phyloP scores from a whole-genome alignment of 1,139 yeast genomes.

The Sugiyamaella japonica region DNA sequence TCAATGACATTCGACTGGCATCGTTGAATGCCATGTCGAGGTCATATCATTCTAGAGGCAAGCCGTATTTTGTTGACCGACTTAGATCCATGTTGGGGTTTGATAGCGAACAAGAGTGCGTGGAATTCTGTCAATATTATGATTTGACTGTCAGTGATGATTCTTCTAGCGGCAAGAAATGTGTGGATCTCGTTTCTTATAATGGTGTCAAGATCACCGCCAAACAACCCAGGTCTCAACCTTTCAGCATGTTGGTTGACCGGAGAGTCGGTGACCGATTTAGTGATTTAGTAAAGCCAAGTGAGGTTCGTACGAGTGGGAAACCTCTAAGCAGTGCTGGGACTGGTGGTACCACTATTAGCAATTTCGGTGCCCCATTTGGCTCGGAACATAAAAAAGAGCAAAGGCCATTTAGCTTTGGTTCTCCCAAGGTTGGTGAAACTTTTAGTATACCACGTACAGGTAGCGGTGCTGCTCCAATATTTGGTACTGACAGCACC shows the following conservation, averaged over 20 bases:
- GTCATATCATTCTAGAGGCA: slow-evolving; percentile 70
- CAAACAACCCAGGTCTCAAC: slow-evolving; percentile 53
- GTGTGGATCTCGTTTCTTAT: slow-evolving; percentile 61
- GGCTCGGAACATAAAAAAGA: not conserved
- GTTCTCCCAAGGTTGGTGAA: not conserved
- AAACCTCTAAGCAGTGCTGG: not conserved
- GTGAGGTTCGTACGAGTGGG: not conserved
- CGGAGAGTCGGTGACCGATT: slow-evolving; percentile 40
- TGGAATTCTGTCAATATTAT: slow-evolving; percentile 62
- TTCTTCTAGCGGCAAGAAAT: slow-evolving; percentile 40
- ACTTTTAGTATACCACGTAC: too few relatives aligned
- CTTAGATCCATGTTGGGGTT: slow-evolving; percentile 62
- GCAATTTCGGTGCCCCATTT: not conserved
- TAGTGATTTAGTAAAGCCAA: not conserved
- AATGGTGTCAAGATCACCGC: slow-evolving; percentile 47
- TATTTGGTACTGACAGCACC: not conserved
- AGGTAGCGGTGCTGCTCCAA: not conserved
- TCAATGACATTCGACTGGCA: slow-evolving; percentile 75
- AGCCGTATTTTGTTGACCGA: slow-evolving; percentile 55
- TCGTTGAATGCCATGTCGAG: slow-evolving; percentile 70
- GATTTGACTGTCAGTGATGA: slow-evolving; percentile 53
- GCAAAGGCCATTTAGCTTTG: not conserved
- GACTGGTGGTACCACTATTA: not conserved
- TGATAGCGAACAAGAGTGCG: slow-evolving; percentile 55
- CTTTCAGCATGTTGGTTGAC: slow-evolving; percentile 57